phyloP scores from a whole-genome alignment of 2,329 filamentous ascomycete species.

The Dactylellina haptotyla region DNA sequence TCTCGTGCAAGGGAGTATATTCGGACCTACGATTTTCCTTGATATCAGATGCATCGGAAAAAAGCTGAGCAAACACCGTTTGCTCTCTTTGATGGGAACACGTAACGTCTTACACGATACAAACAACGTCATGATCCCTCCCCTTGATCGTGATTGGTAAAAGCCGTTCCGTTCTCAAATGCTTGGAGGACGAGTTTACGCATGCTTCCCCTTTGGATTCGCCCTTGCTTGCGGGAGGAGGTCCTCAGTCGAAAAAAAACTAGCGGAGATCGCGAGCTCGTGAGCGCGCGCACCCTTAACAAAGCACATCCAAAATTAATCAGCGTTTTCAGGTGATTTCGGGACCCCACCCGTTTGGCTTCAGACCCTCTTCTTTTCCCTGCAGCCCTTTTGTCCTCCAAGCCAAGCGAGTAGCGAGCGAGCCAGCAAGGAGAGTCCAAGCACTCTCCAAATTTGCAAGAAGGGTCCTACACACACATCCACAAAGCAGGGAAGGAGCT shows the following conservation, averaged over 20 bases:
- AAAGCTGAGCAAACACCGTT: constrained; percentile 9
- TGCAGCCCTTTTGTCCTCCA: constrained; percentile 42
- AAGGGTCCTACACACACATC: constrained; percentile 7
- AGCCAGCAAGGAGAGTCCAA: constrained; percentile 37
- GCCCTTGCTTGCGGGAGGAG: constrained; percentile 40
- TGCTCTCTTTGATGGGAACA: constrained; percentile 35
- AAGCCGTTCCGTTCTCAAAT: constrained; percentile 1
- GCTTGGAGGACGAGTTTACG: constrained; percentile 7
- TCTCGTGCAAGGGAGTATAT: neutral
- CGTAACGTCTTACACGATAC: constrained; percentile 49
- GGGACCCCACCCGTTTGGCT: constrained; percentile 52
- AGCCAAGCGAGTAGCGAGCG: constrained; percentile 53
- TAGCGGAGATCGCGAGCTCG: constrained; percentile 42
- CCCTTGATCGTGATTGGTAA: constrained; percentile 25
- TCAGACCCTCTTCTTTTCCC: constrained; percentile 33
- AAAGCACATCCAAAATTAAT: constrained; percentile 26
- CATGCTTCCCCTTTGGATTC: constrained; percentile 6
- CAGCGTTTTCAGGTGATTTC: constrained; percentile 36
- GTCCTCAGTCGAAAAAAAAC: constrained; percentile 19
- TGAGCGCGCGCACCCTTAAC: constrained; percentile 35
- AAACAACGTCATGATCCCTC: constrained; percentile 40
- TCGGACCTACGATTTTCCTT: constrained; percentile 53
- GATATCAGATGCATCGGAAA: constrained; percentile 37
- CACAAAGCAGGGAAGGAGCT: neutral
- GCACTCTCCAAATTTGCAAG: constrained; percentile 32